Evolutionary conservation across 305 asterid species (phyloP).

Genomic region (Petunia hybrid): DNA sequence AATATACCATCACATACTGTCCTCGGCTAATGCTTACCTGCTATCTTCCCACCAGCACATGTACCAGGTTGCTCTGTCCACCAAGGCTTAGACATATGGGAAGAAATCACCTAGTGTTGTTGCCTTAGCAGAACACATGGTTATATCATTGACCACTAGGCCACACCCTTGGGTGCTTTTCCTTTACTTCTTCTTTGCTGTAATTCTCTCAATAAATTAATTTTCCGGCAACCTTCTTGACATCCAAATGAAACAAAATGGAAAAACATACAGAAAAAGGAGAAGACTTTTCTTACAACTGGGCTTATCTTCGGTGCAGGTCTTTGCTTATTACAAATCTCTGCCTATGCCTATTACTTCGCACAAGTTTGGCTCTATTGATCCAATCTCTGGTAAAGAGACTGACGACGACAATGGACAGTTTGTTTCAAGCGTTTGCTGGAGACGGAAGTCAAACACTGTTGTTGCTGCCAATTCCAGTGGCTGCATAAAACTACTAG

Average conservation of each 20-base stretch:
- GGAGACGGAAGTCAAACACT: constrained; percentile 85
- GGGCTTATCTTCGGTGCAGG: constrained; percentile 49
- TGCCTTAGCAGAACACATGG: too few species aligned
- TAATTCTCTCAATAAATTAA: background rate
- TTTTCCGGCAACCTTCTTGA: background rate
- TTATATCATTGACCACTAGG: too few species aligned
- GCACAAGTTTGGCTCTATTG: constrained; percentile 81
- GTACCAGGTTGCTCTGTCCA: too few species aligned
- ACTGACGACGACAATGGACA: constrained; percentile 79
- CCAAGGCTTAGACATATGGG: too few species aligned
- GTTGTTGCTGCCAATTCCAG: constrained; percentile 90
- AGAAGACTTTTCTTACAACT: constrained; percentile 17
- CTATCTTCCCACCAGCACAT: too few species aligned
- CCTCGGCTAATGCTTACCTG: too few species aligned
- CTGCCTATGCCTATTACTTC: constrained; percentile 89
- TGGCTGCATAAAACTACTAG: constrained; percentile 82
- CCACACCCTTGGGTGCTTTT: background rate
- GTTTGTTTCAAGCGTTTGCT: constrained; percentile 93
- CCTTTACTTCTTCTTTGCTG: constrained; percentile 24
- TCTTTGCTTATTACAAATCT: constrained; percentile 76
- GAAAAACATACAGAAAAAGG: constrained; percentile 3
- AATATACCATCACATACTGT: background rate
- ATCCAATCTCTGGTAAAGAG: constrained; percentile 85
- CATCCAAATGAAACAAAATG: constrained; percentile 3
- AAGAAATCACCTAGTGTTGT: too few species aligned